Evolutionary conservation across 306 rosid genomes (phyloP), one percentile per base, ranked within the genome.

Genomic region (Acacia acuminata): DNA sequence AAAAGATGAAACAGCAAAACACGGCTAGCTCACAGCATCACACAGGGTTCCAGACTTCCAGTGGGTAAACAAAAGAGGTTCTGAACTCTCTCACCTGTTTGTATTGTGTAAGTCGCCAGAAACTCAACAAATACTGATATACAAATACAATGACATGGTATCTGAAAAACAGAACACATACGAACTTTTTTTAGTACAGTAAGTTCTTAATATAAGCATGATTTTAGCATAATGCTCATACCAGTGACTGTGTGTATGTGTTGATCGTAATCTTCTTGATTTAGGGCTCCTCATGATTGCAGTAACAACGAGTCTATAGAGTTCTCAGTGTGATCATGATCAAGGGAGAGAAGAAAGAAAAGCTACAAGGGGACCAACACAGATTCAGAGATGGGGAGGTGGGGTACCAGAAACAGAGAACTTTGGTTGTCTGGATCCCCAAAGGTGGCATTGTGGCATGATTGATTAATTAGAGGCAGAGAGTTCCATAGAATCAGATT

Each of bases 401-500:
- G 30, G 36, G 75, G 56, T 8, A 13, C 68, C 68, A 71, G 45
- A 80, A 71, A 27, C 73, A 70, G 71, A 77, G 45, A 48, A 10
- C 12, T 76, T 34, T 56, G 67, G 67, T 75, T 75, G 67, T 22
- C 45, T 75, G 20, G 65, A 53, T 22, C 66, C 66, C 34, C 6
- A 70, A 69, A 42, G 75, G 43, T 81, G 67, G 12, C 63, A 73
- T 73, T 55, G 43, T 81, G 67, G 16, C 63, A 77, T 73, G 61
- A 85, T 77, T 77, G 85, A 72, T 72, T 73, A 77, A 73, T 81
- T 81, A 85, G 67, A 20, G 77, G 77, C 77, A 77, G 48, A 63
- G 73, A 78, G 70, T 64, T 80, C 84, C 55, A 48, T 27, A 48
- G 82, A 63, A 81, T 85, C 87, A 63, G 85, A 85, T 81, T 85